Conservation (phyloP, 208 protist species). For the Crithidia bombi region DNA sequence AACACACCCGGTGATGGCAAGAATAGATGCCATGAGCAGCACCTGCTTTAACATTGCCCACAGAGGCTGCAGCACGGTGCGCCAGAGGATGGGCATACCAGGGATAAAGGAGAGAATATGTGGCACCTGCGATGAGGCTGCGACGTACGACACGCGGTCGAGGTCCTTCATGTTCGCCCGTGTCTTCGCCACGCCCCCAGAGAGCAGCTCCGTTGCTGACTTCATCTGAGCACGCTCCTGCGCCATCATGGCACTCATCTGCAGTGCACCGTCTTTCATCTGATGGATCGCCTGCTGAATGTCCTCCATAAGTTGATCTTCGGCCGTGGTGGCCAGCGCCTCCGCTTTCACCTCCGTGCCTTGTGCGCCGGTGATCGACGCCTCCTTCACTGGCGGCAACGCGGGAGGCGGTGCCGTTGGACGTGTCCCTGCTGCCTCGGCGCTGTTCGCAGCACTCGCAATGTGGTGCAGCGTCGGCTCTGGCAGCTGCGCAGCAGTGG, state of each 20-base stretch:
- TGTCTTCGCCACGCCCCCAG: conserved; percentile 44
- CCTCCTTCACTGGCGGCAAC: too few species aligned
- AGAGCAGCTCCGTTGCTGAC: conserved; percentile 49
- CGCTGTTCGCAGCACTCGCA: neutral
- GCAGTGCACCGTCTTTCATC: conserved; percentile 64
- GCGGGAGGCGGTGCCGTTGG: too few species aligned
- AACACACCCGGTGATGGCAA: conserved; percentile 37
- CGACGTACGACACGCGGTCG: conserved; percentile 31
- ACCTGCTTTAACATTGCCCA: conserved; percentile 66
- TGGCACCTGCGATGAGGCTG: conserved; percentile 13
- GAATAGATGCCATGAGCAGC: conserved; percentile 43
- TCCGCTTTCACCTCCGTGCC: too few species aligned
- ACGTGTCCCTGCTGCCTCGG: too few species aligned
- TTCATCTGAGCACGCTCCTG: conserved; percentile 48
- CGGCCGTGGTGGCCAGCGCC: conserved; percentile 17
- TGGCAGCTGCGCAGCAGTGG: conserved; percentile 7
- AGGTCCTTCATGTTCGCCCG: conserved; percentile 38
- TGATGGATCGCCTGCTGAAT: conserved; percentile 52
- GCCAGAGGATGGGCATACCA: conserved; percentile 55
- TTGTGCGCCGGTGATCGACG: too few species aligned
- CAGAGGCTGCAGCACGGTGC: conserved; percentile 51
- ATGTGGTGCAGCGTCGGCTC: conserved; percentile 1
- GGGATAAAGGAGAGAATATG: conserved; percentile 41
- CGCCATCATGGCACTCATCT: conserved; percentile 65
- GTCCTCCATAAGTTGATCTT: conserved; percentile 58